Percentiles rank a stretch among this genome's conserved stretches.
Conservation (phyloP, 768 basidiomycete species). For the Dioszegia hungarica region DNA sequence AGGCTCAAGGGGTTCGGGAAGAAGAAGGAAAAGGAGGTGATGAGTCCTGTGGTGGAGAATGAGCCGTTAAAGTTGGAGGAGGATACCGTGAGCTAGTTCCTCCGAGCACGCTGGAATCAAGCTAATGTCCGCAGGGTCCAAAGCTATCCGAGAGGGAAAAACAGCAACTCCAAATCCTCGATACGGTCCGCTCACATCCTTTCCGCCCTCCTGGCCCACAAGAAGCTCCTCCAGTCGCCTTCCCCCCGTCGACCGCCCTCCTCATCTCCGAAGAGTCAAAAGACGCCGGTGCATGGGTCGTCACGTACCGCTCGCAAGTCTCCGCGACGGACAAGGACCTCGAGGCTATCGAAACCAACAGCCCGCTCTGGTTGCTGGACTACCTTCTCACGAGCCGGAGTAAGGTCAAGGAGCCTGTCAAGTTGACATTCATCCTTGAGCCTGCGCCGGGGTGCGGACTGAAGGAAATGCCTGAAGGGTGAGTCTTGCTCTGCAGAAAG, state of each 20-base stretch:
- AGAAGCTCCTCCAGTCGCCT: constrained; percentile 66
- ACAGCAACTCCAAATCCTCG: constrained; percentile 47
- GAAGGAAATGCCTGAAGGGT: constrained; percentile 82
- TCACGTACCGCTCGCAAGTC: constrained; percentile 69
- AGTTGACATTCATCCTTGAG: constrained; percentile 83
- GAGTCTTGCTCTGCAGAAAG: constrained; percentile 46
- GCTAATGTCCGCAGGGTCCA: constrained; percentile 21
- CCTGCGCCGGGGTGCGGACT: constrained; percentile 62
- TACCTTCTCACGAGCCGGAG: constrained; percentile 68
- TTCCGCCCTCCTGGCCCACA: constrained; percentile 61
- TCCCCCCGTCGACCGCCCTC: constrained; percentile 62
- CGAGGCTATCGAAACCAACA: constrained; percentile 60
- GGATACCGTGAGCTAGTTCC: constrained; percentile 19
- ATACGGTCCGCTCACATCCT: constrained; percentile 48
- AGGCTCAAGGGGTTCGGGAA: constrained; percentile 63
- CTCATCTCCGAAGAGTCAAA: constrained; percentile 72
- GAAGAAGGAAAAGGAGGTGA: constrained; percentile 30
- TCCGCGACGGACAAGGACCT: constrained; percentile 58
- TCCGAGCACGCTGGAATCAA: not conserved
- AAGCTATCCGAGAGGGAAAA: constrained; percentile 40
- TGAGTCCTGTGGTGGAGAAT: constrained; percentile 27
- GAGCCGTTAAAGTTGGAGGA: constrained; percentile 16
- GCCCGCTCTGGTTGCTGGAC: constrained; percentile 64
- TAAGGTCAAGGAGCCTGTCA: constrained; percentile 55
- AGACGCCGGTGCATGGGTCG: constrained; percentile 61